phyloP scores from a whole-genome alignment of 805 yeast species.

The Saccharomycopsis vini region DNA sequence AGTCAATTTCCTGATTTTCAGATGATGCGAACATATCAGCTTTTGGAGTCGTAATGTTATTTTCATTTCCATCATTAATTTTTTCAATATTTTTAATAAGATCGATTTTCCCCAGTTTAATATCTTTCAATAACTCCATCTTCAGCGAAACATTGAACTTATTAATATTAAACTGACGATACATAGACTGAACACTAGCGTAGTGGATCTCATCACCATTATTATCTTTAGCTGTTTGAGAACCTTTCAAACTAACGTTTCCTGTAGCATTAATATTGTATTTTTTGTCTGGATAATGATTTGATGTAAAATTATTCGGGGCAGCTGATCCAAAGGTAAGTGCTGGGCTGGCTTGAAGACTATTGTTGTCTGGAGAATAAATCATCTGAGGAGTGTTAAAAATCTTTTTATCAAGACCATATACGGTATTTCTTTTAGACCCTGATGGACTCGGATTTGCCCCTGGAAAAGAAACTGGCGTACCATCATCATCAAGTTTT shows the following conservation, averaged over 20 bases:
- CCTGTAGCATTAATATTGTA: conserved; percentile 2
- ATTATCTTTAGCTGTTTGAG: background rate
- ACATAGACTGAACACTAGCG: conserved; percentile 13
- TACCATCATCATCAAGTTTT: conserved; percentile 8
- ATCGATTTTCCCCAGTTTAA: conserved; percentile 13
- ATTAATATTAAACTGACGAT: conserved; percentile 18
- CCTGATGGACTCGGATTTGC: conserved; percentile 13
- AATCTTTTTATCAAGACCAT: conserved; percentile 15
- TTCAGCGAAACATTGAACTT: conserved; percentile 18
- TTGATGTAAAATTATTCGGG: background rate
- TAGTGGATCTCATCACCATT: conserved; percentile 4
- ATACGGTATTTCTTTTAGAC: conserved; percentile 11
- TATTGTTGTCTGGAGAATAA: conserved; percentile 13
- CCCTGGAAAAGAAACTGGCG: conserved; percentile 7
- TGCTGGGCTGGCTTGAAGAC: no score
- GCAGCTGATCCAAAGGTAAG: no score
- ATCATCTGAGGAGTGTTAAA: conserved; percentile 18
- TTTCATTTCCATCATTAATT: conserved; percentile 6
- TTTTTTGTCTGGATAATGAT: no score
- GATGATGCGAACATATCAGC: conserved; percentile 8
- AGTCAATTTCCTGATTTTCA: conserved; percentile 5
- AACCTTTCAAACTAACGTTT: conserved; percentile 10
- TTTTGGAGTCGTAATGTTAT: conserved; percentile 12
- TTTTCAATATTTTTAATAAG: conserved; percentile 11
- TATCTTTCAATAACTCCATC: conserved; percentile 17